Conservation (phyloP, 2,329 filamentous ascomycete species). For the Alternaria angustiovoidea region DNA sequence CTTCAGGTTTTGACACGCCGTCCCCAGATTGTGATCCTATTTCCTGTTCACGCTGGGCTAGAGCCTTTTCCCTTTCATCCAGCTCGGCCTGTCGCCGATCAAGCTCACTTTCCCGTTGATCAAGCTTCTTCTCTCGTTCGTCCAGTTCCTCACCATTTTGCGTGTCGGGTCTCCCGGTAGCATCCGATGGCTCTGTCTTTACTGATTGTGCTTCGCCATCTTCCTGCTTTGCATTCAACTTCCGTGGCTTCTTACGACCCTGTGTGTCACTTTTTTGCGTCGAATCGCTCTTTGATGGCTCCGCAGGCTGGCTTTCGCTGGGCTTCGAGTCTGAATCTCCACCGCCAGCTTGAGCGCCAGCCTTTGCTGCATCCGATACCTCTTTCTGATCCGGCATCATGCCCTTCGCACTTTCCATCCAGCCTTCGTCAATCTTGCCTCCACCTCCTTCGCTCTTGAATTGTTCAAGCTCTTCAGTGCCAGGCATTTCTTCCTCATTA, state of each 20-base stretch:
- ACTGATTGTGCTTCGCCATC: not conserved
- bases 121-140: not conserved
- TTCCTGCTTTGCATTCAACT: conserved; percentile 17
- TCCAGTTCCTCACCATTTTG: not conserved
- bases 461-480: conserved; percentile 25
- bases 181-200: not conserved
- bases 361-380: conserved; percentile 3
- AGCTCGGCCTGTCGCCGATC: conserved; percentile 11
- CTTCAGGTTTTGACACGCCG: not conserved
- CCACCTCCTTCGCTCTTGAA: conserved; percentile 20
- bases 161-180: not conserved
- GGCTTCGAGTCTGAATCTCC: conserved; percentile 3
- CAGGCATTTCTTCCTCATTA: conserved; percentile 26
- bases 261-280: not conserved
- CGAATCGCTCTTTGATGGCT: not conserved
- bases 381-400: conserved; percentile 20
- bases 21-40: not conserved
- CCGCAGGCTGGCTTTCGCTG: not conserved
- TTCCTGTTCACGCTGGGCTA: conserved; percentile 8
- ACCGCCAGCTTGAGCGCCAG: conserved; percentile 3
- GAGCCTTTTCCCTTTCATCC: conserved; percentile 9
- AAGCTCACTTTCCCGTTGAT: conserved; percentile 4
- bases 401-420: conserved; percentile 18
- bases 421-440: conserved; percentile 16
- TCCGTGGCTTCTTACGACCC: conserved; percentile 27